These are phyloP conservation scores for Dorcoceras hygrometricum DNA, from an alignment of 257 asterid species.

Conservation along the genomic window DNA sequence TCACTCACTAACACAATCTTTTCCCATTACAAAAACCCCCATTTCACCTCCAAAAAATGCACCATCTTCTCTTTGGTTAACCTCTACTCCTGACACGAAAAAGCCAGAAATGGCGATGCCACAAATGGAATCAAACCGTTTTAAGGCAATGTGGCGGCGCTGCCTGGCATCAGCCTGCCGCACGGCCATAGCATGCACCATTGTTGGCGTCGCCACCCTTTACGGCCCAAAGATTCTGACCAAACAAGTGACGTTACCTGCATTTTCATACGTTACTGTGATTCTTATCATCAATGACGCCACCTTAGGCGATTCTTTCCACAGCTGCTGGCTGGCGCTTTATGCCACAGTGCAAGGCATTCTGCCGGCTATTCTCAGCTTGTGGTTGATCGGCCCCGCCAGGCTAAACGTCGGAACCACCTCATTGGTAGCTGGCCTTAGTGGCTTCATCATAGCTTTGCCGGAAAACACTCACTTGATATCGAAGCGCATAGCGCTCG, in stretches of 20 bases:
- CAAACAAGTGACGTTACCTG: constrained; percentile 54
- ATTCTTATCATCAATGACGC: constrained; percentile 63
- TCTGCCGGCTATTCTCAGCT: constrained; percentile 52
- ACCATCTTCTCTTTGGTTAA: neutral
- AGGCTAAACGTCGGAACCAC: constrained; percentile 47
- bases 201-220: constrained; percentile 64
- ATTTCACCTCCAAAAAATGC: constrained; percentile 5
- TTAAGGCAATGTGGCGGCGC: constrained; percentile 47
- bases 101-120: constrained; percentile 27
- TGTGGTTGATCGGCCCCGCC: constrained; percentile 60
- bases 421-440: constrained; percentile 46
- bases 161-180: constrained; percentile 68
- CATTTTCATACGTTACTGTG: constrained; percentile 72
- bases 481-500: constrained; percentile 71
- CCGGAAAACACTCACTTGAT: constrained; percentile 63
- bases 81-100: neutral
- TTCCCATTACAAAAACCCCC: constrained; percentile 36
- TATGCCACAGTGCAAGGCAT: constrained; percentile 51
- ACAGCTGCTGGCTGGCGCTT: constrained; percentile 66
- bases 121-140: constrained; percentile 25
- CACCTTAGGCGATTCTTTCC: constrained; percentile 65
- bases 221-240: constrained; percentile 49
- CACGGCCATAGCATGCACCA: constrained; percentile 76
- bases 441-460: constrained; percentile 56
- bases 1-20: constrained; percentile 15